Evolutionary conservation across 345 rosid species (phyloP).

Genomic region (Eucalyptus rudis): DNA sequence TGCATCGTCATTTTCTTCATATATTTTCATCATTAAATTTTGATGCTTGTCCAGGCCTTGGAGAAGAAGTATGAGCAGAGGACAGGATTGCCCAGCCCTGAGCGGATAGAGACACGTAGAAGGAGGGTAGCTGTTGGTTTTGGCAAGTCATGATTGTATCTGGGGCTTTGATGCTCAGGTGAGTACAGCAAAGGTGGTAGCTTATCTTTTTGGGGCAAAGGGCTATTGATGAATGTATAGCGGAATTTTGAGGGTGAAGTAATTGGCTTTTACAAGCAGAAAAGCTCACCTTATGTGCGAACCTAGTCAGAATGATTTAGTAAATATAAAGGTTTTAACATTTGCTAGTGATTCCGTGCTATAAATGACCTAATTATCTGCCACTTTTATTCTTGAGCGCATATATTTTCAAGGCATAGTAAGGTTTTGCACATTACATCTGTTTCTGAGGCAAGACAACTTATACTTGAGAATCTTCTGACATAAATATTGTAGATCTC

Average conservation of each 20-base stretch:
- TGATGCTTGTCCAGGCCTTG: conserved; percentile 31
- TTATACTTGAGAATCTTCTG: not conserved
- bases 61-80: conserved; percentile 73
- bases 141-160: conserved; percentile 43
- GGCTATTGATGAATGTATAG: not conserved
- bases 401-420: not conserved
- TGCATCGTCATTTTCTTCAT: not conserved
- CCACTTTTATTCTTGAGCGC: not conserved
- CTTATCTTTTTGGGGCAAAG: not conserved
- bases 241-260: not conserved
- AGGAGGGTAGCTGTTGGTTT: conserved; percentile 69
- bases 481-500: not conserved
- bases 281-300: not conserved
- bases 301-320: not conserved
- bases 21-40: not conserved
- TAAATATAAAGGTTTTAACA: not conserved
- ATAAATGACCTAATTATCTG: not conserved
- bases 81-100: conserved; percentile 78
- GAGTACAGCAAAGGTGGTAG: not conserved
- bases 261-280: not conserved
- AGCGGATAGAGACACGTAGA: conserved; percentile 41
- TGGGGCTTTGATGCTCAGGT: not conserved
- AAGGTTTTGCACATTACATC: not conserved
- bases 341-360: not conserved
- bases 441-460: not conserved